A percentile compares a stretch with the other conserved stretches of the same genome.
phyloP scores from a whole-genome alignment of 78 protist species.

The Dictyostelium brefeldianum region DNA sequence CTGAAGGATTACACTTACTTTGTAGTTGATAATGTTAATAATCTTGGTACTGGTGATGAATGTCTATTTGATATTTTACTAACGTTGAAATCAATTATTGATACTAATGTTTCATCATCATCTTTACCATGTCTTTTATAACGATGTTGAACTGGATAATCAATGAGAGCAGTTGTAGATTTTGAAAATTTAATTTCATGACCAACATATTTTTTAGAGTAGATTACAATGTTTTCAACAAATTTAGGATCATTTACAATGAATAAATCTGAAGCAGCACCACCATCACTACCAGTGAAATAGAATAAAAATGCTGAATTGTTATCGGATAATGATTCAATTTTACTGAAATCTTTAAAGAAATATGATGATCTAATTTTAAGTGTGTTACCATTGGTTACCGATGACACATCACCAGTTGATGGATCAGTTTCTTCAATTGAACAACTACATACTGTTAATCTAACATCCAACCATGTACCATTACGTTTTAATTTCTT shows the following conservation, averaged over 20 bases:
- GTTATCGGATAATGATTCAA: conserved; percentile 46
- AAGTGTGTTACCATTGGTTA: neutral
- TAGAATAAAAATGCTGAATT: conserved; percentile 37
- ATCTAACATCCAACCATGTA: conserved; percentile 41
- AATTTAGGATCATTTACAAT: conserved; percentile 62
- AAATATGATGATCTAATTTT: conserved; percentile 43
- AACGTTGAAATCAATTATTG: conserved; percentile 52
- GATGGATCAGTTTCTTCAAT: conserved; percentile 30
- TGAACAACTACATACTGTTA: conserved; percentile 65
- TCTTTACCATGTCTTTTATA: conserved; percentile 49
- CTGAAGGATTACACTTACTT: no score
- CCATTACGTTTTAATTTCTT: conserved; percentile 63
- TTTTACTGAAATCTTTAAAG: conserved; percentile 40
- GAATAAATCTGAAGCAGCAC: conserved; percentile 34
- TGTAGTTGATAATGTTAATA: conserved; percentile 60
- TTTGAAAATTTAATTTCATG: conserved; percentile 38
- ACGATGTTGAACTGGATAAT: conserved; percentile 40
- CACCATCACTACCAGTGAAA: neutral
- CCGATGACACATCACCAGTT: no score
- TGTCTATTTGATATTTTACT: conserved; percentile 46
- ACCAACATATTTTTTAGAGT: conserved; percentile 56
- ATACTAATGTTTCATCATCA: conserved; percentile 58
- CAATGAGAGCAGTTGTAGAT: conserved; percentile 6
- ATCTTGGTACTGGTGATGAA: conserved; percentile 9
- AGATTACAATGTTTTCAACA: conserved; percentile 28